Percentiles rank a stretch among this genome's conserved stretches.
Evolutionary conservation across 225 moss, liverwort and hornwort species (phyloP).

Genomic region (Bryoerythrophyllum caledonicum): DNA sequence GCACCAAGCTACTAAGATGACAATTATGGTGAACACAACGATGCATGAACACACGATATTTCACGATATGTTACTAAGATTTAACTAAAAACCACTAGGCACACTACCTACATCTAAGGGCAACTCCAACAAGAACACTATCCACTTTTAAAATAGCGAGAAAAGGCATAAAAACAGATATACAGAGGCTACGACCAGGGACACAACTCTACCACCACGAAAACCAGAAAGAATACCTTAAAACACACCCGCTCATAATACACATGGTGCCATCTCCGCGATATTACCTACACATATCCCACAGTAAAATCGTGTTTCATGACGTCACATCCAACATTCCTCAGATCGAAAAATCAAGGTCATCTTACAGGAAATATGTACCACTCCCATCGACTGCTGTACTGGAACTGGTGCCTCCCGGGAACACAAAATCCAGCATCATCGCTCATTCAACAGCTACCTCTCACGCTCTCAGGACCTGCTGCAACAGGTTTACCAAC

Average conservation of each 20-base stretch:
- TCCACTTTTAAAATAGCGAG: too few species aligned
- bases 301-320: conserved; percentile 6
- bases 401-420: neutral
- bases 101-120: too few species aligned
- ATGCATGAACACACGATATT: too few species aligned
- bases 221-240: neutral
- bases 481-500: conserved; percentile 19
- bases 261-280: neutral
- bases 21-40: too few species aligned
- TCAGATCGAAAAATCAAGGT: neutral
- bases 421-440: conserved; percentile 2
- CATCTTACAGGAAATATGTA: conserved; percentile 7
- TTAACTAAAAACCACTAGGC: too few species aligned
- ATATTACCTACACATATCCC: neutral
- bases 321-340: neutral
- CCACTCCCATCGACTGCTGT: neutral
- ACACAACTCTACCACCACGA: too few species aligned
- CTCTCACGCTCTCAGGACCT: neutral
- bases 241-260: neutral
- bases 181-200: neutral
- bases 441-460: conserved; percentile 23
- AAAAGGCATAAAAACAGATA: neutral
- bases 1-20: too few species aligned
- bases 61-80: too few species aligned
- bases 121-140: too few species aligned